Evolutionary conservation across 208 protist species (phyloP), one percentile per base, ranked within the genome.

Genomic region (Tetramitus jugosus): DNA sequence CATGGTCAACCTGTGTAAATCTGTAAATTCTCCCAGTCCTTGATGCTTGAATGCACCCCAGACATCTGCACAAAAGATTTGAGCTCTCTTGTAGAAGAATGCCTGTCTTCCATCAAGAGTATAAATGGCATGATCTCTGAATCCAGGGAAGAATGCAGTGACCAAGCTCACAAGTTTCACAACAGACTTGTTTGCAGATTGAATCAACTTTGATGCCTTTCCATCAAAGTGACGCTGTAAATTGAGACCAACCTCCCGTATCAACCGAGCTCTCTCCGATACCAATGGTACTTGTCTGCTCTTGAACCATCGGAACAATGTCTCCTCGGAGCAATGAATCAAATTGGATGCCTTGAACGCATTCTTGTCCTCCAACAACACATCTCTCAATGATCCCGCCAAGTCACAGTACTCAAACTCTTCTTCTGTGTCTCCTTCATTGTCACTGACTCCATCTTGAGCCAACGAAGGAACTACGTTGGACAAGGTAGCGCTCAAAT

Each of bases 1-100:
- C 52, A 56, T 56, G 6, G 75, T 78, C 26, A 78, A 53, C 40
- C 60, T n/a, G 40, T 78, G 1, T 33, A 78, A 60, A 40, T 78
- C 75, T n/a, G 33, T 31, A 62, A 78, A 78, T 40, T 78, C 2
- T 46, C 75, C 75, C 14, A 78, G 14, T n/a, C 75, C 75, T 60
- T 78, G 8, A n/a, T 35, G 31, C 14, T 39, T 60, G 29, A 78
- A 78, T 14, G n/a, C 46, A 31, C 45, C 62, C 8, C 29, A 65
- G 29, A 78, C 39, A 62, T 78, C 75, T 29, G 75, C 75, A 56
- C 39, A 61, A n/a, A 78, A 60, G 23, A 78, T 78, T 64, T 78
- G 75, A n/a, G 75, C 75, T 49, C 75, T 46, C 31, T 69, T 78
- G 40, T 78, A 62, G 26, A 78, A 78, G 64, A 62, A 60, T 29